Conservation (phyloP, 2,329 filamentous ascomycete species). For the Venturia effusa region DNA sequence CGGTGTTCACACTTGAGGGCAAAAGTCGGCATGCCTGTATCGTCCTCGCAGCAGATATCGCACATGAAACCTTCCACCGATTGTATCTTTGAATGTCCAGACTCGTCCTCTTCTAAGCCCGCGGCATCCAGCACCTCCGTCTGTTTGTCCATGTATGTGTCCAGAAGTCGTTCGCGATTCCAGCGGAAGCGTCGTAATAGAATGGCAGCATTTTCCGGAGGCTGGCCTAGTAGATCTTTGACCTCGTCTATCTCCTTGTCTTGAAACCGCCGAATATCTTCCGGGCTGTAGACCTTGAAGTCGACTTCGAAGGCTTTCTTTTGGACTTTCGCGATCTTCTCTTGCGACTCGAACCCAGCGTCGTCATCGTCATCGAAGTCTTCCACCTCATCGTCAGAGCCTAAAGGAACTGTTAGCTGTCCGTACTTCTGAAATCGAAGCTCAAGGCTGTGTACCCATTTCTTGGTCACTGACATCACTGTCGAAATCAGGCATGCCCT, state of each 20-base stretch:
- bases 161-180: conserved; percentile 93
- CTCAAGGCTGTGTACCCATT: neutral
- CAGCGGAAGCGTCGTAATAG: conserved; percentile 80
- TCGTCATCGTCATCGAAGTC: conserved; percentile 49
- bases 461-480: conserved; percentile 32
- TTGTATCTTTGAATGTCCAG: conserved; percentile 25
- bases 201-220: conserved; percentile 82
- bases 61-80: conserved; percentile 69
- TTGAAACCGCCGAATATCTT: conserved; percentile 76
- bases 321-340: conserved; percentile 62
- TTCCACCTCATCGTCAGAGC: conserved; percentile 44
- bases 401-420: conserved; percentile 18
- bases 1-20: conserved; percentile 92
- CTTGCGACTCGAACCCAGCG: conserved; percentile 50
- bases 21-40: conserved; percentile 65
- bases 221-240: conserved; percentile 79
- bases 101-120: conserved; percentile 60
- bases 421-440: neutral
- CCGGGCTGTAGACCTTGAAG: conserved; percentile 69
- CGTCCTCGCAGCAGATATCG: conserved; percentile 94
- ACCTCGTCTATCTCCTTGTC: conserved; percentile 80
- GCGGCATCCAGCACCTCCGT: conserved; percentile 73
- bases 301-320: conserved; percentile 73
- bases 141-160: conserved; percentile 88
- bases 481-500: conserved; percentile 63